These are phyloP conservation scores for Hypoxylon rickii DNA, from an alignment of 495 filamentous ascomycete genomes.

Conservation along the genomic window DNA sequence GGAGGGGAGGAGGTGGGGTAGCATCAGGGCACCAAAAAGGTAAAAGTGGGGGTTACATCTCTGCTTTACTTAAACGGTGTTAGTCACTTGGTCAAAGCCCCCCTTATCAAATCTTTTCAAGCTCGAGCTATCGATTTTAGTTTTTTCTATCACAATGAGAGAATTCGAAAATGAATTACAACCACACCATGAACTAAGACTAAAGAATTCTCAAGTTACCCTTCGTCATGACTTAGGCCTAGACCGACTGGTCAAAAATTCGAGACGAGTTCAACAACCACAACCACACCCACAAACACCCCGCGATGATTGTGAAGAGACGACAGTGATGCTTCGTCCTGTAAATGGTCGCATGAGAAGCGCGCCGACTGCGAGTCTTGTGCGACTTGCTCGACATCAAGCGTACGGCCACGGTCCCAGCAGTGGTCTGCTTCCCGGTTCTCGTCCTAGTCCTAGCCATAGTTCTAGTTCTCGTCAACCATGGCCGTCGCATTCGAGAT, in stretches of 20 bases:
- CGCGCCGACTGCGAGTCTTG: conserved; percentile 45
- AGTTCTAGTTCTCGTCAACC: conserved; percentile 22
- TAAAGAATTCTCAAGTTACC: too few relatives aligned
- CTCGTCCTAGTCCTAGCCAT: too few relatives aligned
- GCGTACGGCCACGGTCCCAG: conserved; percentile 21
- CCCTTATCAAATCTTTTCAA: conserved; percentile 26
- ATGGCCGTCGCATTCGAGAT: conserved; percentile 41
- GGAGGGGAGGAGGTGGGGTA: too few relatives aligned
- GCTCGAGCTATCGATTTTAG: conserved; percentile 4
- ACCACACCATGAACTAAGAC: too few relatives aligned
- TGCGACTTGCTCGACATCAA: conserved; percentile 46
- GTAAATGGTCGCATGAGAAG: conserved; percentile 41
- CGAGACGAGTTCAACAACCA: neutral
- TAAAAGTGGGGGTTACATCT: neutral
- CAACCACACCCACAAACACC: too few relatives aligned
- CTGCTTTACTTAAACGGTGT: neutral
- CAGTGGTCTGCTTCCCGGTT: too few relatives aligned
- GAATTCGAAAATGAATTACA: too few relatives aligned
- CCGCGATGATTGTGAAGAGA: conserved; percentile 29
- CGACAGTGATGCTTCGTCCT: conserved; percentile 46
- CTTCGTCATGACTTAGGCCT: conserved; percentile 20
- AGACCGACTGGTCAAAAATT: conserved; percentile 5
- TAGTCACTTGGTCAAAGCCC: conserved; percentile 1
- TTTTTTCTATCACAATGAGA: too few relatives aligned
- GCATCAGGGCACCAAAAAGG: too few relatives aligned